Conservation (phyloP, 495 filamentous ascomycete genomes). For the Neurospora sp. region DNA sequence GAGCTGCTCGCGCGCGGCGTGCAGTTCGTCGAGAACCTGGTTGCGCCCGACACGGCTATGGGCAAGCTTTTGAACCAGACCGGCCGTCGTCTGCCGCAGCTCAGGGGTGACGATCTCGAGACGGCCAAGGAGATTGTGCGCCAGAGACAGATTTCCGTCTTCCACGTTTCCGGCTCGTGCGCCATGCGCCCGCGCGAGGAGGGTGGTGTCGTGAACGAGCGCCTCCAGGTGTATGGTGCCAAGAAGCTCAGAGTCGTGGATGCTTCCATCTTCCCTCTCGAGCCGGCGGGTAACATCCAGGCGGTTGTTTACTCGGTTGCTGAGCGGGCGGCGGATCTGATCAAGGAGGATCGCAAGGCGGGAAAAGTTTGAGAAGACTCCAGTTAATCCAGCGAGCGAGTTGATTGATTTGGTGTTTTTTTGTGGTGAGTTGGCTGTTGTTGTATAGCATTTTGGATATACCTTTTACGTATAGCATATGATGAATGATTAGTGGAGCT, state of each 20-base stretch:
- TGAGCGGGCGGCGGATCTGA: constrained; percentile 45
- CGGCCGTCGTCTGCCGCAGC: constrained; percentile 17
- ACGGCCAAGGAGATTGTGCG: constrained; percentile 28
- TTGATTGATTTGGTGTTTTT: not conserved
- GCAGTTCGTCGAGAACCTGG: constrained; percentile 35
- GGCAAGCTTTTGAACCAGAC: constrained; percentile 22
- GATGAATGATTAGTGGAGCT: not conserved
- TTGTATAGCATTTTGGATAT: not conserved
- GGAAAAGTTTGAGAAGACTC: not conserved
- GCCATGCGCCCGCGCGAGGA: constrained; percentile 26
- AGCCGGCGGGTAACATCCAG: constrained; percentile 39
- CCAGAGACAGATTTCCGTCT: constrained; percentile 27
- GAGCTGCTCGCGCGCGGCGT: constrained; percentile 38
- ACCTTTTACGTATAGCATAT: not conserved
- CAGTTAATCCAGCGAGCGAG: not conserved
- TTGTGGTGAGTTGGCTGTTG: not conserved
- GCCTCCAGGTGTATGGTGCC: constrained; percentile 40
- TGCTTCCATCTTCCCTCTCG: constrained; percentile 44
- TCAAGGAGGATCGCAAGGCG: constrained; percentile 28
- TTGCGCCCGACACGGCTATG: constrained; percentile 29
- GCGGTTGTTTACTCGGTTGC: constrained; percentile 45
- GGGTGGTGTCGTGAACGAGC: constrained; percentile 33
- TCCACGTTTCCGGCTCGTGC: constrained; percentile 28
- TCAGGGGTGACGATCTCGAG: constrained; percentile 21
- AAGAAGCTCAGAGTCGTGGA: constrained; percentile 41